Conservation (phyloP, 2,329 filamentous ascomycete genomes). For the Fusarium aywerte region DNA sequence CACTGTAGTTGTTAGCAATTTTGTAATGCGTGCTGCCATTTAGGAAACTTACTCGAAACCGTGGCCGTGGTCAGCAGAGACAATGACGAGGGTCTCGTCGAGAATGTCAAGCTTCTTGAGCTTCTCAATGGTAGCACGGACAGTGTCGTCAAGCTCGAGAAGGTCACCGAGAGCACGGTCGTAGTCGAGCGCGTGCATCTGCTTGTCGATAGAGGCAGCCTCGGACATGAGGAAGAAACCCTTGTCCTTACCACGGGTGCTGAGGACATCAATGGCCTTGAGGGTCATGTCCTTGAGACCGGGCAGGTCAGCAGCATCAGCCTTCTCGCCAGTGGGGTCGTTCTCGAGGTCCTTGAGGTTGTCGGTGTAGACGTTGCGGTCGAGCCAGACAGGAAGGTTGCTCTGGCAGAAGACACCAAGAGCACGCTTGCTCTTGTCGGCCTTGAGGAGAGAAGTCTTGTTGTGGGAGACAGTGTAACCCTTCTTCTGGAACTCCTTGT, state of each 20-base stretch:
- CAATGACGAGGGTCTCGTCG: slow-evolving; percentile 80
- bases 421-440: slow-evolving; percentile 68
- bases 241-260: slow-evolving; percentile 71
- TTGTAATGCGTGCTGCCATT: background rate
- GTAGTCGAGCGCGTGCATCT: slow-evolving; percentile 88
- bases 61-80: slow-evolving; percentile 90
- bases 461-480: slow-evolving; percentile 79
- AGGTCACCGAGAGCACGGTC: slow-evolving; percentile 86
- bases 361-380: slow-evolving; percentile 81
- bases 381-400: slow-evolving; percentile 86
- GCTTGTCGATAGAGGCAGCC: slow-evolving; percentile 87
- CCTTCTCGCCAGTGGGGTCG: slow-evolving; percentile 72
- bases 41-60: slow-evolving; percentile 70
- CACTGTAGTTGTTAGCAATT: slow-evolving; percentile 48
- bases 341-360: slow-evolving; percentile 75
- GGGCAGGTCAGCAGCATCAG: slow-evolving; percentile 77
- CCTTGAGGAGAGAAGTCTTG: slow-evolving; percentile 73
- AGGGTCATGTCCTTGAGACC: slow-evolving; percentile 91
- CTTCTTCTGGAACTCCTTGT: slow-evolving; percentile 76
- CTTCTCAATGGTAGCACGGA: slow-evolving; percentile 78
- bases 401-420: slow-evolving; percentile 81
- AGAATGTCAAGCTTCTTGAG: slow-evolving; percentile 73
- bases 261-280: slow-evolving; percentile 84
- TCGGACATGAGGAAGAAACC: slow-evolving; percentile 92
- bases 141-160: slow-evolving; percentile 85